Base-by-base conservation (phyloP, 2,329 filamentous ascomycete species). In the Pseudocercospora macadamiae region DNA sequence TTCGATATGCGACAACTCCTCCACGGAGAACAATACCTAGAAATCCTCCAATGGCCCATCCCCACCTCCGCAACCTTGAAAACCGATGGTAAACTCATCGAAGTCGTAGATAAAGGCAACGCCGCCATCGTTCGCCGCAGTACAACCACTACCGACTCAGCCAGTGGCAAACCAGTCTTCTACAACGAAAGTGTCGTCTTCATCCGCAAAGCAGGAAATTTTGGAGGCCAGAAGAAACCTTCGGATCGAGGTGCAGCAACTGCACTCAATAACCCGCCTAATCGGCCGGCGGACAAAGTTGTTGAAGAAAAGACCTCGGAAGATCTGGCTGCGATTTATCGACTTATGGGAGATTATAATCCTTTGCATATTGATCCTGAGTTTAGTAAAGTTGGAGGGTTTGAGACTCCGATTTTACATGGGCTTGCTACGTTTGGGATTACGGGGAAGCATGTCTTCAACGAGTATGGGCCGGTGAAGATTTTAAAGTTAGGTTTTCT, bases 1-100 rank as follows among this genome's bases (percentile, higher is more conserved):
- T 99, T 96, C 82, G 91, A 86, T 34, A 93, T 92, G 63, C 97
- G 96, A 90, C 96, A 97, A 91, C 87, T 97, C 49, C 88, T 99
- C 16, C 95, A 99, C 79, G 95, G 95, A 73, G 95, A 99, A 82
- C 95, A 99, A 77, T 97, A 93, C 79, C 90, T 97, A 64, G 93
- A 97, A 79, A 84, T 97, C 71, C 87, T 87, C 73, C 91, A 93
- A 77, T 96, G 87, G 80, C 93, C 95, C 42, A 89, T 97, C 69
- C 95, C 93, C 30, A 96, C 92, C 26, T 83, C 87, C 54, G 91
- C 85, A 51, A 88, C 86, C 58, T 87, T 96, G 47, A 76, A 90
- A 67, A 91, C 89, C 54, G 86, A 87, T 71, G 88, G 86, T 60
- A 88, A 88, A 75, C 87, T 97, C 59, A 85, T 99, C 64, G 95